Conservation (phyloP, 2,329 filamentous ascomycete genomes). For the Fusarium sororula region DNA sequence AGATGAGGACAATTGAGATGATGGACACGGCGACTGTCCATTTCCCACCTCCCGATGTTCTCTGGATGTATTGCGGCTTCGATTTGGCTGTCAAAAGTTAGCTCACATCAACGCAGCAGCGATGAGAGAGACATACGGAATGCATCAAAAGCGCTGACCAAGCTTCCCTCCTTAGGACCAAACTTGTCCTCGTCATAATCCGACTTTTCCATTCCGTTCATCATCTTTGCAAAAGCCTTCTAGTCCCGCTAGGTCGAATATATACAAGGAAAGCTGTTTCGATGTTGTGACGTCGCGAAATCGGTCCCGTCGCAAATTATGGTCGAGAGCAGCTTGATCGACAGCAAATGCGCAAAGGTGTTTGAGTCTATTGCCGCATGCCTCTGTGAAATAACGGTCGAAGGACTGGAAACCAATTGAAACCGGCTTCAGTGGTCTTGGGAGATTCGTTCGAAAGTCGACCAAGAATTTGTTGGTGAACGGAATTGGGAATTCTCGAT, state of each 20-base stretch:
- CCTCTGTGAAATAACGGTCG: constrained; percentile 19
- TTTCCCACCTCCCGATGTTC: constrained; percentile 86
- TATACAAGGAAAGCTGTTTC: constrained; percentile 12
- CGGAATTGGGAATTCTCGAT: constrained; percentile 21
- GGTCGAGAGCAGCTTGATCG: constrained; percentile 16
- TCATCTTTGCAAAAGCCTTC: constrained; percentile 47
- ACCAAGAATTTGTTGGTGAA: constrained; percentile 7
- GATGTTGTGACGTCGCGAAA: neutral
- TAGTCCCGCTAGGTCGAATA: constrained; percentile 27
- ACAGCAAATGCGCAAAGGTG: constrained; percentile 30
- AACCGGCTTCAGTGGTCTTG: constrained; percentile 14
- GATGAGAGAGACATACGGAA: constrained; percentile 74
- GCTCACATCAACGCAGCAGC: neutral
- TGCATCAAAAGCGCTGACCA: constrained; percentile 91
- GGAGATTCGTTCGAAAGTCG: neutral
- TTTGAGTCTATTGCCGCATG: constrained; percentile 34
- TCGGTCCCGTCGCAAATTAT: constrained; percentile 25
- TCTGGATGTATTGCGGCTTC: constrained; percentile 89
- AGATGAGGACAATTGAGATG: constrained; percentile 78
- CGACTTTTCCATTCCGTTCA: constrained; percentile 82
- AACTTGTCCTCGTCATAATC: constrained; percentile 79
- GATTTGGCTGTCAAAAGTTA: constrained; percentile 78
- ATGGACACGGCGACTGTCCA: constrained; percentile 87
- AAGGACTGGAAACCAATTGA: constrained; percentile 19
- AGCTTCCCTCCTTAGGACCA: constrained; percentile 71